Base-by-base conservation (phyloP, 2,329 filamentous ascomycete genomes). In the Cordyceps militaris region DNA sequence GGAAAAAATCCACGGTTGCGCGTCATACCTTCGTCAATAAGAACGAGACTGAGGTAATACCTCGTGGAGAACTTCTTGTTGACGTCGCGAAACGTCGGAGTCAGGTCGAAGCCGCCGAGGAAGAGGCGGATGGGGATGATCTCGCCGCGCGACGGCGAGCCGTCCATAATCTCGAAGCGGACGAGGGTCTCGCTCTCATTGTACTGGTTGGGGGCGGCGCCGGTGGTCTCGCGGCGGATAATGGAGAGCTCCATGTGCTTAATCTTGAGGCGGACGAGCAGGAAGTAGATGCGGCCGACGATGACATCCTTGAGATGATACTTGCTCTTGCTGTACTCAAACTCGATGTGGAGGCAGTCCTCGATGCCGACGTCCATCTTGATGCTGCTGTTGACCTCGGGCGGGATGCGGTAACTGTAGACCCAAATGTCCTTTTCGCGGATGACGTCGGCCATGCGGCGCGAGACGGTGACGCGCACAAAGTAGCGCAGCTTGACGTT, bases 361-460 rank as follows among this genome's bases (percentile, higher is more conserved):
- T 99, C 94, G 69, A 99, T 99, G 59, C 94, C 94, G 60, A 99
- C 94, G 71, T 99, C 94, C 94, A 99, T 99, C 83, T 99, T 99
- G 80, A 99, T 99, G 65, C 89, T 91, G 75, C 86, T 92, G 79
- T 97, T 99, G 74, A 91, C 95, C 83, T 99, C 94, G 19, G 94
- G 94, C 21, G 94, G 93, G 78, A 97, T 93, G 72, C 92, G 87
- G 80, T 99, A 99, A 62, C 88, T 94, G 79, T 99, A 99, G 57
- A 99, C 95, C 95, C 95, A 99, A 63, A 99, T 88, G 73, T 99
- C 95, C 82, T 99, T 99, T 76, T 99, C 95, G 66, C 95, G 88
- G 67, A 97, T 91, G 59, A 99, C 93, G 70, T 99, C 94, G 66
- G 91, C 91, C 91, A 99, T 97, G 71, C 94, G 86, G 68, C 94